Evolutionary conservation across 305 asterid genomes (phyloP), one percentile per base, ranked within the genome.

Genomic region (Solanum chacoense): DNA sequence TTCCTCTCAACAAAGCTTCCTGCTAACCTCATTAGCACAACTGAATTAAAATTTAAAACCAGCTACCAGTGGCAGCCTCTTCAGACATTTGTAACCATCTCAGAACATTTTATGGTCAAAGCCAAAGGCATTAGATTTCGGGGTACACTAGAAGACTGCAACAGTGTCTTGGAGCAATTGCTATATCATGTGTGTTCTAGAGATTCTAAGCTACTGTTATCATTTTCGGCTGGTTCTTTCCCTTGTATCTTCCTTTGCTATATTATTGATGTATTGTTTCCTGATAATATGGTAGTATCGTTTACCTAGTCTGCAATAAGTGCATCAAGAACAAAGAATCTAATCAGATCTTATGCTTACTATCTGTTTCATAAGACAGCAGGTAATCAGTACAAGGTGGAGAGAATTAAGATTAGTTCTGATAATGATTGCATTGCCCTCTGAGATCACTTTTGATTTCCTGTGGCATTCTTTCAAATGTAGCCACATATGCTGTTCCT

Each of bases 41-140:
- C 98, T 14, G 99, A 97, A 91, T 88, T 97, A 85, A 97, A 97
- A 92, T 31, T 92, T 92, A 93, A 88, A 91, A 90, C 89, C 7
- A 94, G 95, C 88, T 90, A 94, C 78, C 98, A 91, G 29, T 97
- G 98, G 99, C 99, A 95, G 84, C 98, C 99, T 78, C 93, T 97
- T 50, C 94, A 90, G 74, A 94, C 99, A 89, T 96, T 94, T 93
- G 99, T 97, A 73, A 90, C 98, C 88, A 96, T 97, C 75, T 95
- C 98, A 6, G 93, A 92, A 90, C 98, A 95, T 92, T 94, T 96
- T 89, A 79, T 83, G 31, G 98, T 97, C 84, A 95, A 92, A 75
- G 98, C 98, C 35, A 96, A 96, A 92, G 98, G 98, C 75, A 95
- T 97, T 88, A 93, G 98, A 92, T 94, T 96, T 86, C 92, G 92